A percentile compares a stretch with the other conserved stretches of the same genome.
Conservation (phyloP, 441 rosid species). For the Pelargonium fulgidum region DNA sequence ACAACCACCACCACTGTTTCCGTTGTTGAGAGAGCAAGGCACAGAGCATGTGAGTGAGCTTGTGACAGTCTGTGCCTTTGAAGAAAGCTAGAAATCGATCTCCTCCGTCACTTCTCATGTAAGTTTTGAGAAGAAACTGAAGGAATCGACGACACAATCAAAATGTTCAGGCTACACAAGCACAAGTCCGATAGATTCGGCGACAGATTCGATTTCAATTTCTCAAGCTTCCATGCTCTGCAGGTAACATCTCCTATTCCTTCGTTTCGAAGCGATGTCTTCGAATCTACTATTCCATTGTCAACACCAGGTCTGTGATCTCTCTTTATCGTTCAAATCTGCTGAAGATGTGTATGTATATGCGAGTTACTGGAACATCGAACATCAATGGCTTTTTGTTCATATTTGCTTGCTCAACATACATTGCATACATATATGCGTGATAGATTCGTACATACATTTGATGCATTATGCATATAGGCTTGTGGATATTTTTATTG, state of each 20-base stretch:
- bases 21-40: conserved; percentile 5
- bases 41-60: conserved; percentile 2
- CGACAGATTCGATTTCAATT: conserved; percentile 12
- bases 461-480: background rate
- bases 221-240: conserved; percentile 12
- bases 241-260: background rate
- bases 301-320: background rate
- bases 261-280: background rate
- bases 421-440: background rate
- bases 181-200: conserved; percentile 9
- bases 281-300: conserved; percentile 10
- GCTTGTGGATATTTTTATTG: background rate
- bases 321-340: conserved; percentile 2
- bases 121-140: background rate
- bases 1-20: background rate
- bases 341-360: background rate
- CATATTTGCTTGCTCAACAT: background rate
- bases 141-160: conserved; percentile 4
- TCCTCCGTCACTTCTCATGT: background rate
- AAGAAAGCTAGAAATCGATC: conserved; percentile 5
- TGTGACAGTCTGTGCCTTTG: background rate
- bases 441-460: too few species aligned
- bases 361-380: background rate
- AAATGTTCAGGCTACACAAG: conserved; percentile 12
- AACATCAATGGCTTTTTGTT: background rate